phyloP scores from a whole-genome alignment of 1,284 basidiomycete genomes.

The Trichosporon ovoides region DNA sequence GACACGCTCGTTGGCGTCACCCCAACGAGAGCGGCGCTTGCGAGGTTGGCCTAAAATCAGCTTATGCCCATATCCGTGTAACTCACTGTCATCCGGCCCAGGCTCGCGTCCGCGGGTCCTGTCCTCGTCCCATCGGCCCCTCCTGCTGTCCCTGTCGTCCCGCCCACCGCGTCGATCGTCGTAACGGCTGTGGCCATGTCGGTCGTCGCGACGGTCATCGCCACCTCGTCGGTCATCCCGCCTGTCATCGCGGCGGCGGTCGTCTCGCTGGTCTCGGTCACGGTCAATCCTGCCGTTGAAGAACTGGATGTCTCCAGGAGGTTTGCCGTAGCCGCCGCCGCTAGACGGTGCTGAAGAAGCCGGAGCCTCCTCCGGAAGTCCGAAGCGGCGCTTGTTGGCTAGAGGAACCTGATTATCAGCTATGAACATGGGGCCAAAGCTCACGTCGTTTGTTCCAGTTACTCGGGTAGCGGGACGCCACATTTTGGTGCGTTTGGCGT shows the following conservation, averaged over 20 bases:
- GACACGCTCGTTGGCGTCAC: conserved; percentile 68
- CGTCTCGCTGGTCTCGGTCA: conserved; percentile 20
- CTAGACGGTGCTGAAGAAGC: conserved; percentile 52
- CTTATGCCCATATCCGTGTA: conserved; percentile 8
- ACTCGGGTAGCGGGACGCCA: conserved; percentile 70
- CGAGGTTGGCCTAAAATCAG: conserved; percentile 64
- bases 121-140: conserved; percentile 27
- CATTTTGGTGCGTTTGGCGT: conserved; percentile 52
- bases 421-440: conserved; percentile 5
- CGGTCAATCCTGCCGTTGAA: conserved; percentile 45
- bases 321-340: conserved; percentile 51
- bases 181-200: conserved; percentile 16
- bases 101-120: conserved; percentile 26
- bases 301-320: conserved; percentile 39
- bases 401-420: conserved; percentile 44
- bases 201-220: conserved; percentile 19
- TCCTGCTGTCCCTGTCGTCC: conserved; percentile 24
- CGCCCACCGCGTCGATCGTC: conserved; percentile 21
- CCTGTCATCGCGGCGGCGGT: conserved; percentile 11
- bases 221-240: conserved; percentile 23
- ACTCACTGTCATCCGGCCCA: conserved; percentile 33
- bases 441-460: conserved; percentile 51
- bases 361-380: conserved; percentile 60
- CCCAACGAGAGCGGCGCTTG: conserved; percentile 92
- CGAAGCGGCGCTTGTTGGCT: conserved; percentile 79